Conservation (phyloP, 2,329 filamentous ascomycete species). For the Trichoderma polysporum region DNA sequence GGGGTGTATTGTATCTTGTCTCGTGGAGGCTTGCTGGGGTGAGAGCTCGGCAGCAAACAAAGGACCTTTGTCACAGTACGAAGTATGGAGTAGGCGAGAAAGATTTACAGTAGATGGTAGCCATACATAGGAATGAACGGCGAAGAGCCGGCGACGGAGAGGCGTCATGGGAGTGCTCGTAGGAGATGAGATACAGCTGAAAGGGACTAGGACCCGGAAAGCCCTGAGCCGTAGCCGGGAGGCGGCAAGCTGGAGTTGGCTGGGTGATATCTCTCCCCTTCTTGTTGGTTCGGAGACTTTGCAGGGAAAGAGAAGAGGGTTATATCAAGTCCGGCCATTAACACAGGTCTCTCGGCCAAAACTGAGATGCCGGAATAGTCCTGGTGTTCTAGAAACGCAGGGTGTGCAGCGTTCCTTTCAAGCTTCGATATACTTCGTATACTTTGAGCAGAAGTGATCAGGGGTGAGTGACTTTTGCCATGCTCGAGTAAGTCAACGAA, state of each 20-base stretch:
- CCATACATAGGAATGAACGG: background rate
- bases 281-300: background rate
- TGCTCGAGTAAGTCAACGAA: background rate
- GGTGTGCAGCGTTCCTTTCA: background rate
- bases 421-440: background rate
- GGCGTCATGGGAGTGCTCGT: slow-evolving; percentile 1
- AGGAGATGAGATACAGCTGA: slow-evolving; percentile 12
- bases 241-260: background rate
- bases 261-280: slow-evolving; percentile 9
- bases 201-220: background rate
- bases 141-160: background rate
- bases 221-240: slow-evolving; percentile 11
- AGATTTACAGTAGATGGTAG: slow-evolving; percentile 2
- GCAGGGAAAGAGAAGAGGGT: background rate
- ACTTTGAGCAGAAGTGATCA: background rate
- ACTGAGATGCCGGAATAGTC: background rate
- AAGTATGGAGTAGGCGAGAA: background rate
- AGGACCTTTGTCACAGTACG: background rate
- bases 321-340: background rate
- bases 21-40: slow-evolving; percentile 25
- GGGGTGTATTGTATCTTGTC: slow-evolving; percentile 25
- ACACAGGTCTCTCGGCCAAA: background rate
- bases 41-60: slow-evolving; percentile 24
- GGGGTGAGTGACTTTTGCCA: slow-evolving; percentile 1
- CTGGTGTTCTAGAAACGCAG: slow-evolving; percentile 9